Percentiles rank a stretch among this genome's conserved stretches.
Conservation (phyloP, 768 basidiomycete species). For the Suillus luteus region DNA sequence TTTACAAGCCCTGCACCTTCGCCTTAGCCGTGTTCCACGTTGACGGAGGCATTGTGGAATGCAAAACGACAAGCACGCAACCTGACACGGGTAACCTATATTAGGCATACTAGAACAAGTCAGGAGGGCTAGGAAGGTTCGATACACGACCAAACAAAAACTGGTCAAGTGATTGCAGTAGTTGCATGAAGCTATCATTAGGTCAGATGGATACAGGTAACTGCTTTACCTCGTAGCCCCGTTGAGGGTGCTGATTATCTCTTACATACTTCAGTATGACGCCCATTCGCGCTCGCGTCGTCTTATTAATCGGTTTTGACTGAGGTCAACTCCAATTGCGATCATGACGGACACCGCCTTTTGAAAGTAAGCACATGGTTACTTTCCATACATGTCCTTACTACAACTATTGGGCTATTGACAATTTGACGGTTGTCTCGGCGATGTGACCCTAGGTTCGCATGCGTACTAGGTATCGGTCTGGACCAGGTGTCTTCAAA, state of each 20-base stretch:
- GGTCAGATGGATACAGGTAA: not conserved
- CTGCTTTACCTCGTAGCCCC: not conserved
- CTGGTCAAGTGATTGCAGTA: not conserved
- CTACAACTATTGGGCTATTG: not conserved
- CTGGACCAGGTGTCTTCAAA: not conserved
- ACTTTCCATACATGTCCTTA: not conserved
- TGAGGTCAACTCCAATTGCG: not conserved
- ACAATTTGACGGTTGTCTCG: slow-evolving; percentile 4
- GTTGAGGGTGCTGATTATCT: not conserved
- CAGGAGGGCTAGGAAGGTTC: not conserved
- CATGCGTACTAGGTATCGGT: not conserved
- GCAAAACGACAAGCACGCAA: not conserved
- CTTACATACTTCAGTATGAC: no score
- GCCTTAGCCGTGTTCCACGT: slow-evolving; percentile 66
- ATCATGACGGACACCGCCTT: not conserved
- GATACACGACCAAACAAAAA: slow-evolving; percentile 7
- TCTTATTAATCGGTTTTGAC: not conserved
- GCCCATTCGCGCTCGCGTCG: slow-evolving; percentile 4
- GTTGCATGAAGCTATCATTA: not conserved
- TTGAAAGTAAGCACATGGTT: not conserved
- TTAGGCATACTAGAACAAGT: not conserved
- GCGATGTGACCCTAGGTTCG: not conserved
- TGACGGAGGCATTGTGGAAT: slow-evolving; percentile 27
- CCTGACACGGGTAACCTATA: slow-evolving; percentile 6
- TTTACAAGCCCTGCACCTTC: slow-evolving; percentile 40